phyloP scores from a whole-genome alignment of 345 rosid genomes.

The Lepidium sativum region DNA sequence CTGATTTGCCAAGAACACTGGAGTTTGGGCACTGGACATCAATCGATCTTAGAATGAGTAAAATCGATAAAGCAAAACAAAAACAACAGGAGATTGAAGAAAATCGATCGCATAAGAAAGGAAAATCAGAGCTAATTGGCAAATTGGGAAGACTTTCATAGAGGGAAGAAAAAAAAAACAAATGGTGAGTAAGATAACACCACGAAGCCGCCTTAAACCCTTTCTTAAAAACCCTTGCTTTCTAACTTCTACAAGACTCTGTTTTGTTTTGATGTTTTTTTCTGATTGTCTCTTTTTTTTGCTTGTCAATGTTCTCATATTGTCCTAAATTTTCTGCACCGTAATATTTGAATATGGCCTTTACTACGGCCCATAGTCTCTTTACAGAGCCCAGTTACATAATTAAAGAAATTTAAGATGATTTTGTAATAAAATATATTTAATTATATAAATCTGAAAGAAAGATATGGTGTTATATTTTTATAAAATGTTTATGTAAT shows the following conservation, averaged over 20 bases:
- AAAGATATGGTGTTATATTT: no score
- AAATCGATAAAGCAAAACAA: background rate
- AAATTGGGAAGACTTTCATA: background rate
- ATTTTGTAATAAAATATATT: no score
- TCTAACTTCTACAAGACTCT: background rate
- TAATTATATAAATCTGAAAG: no score
- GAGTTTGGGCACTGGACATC: conserved; percentile 51
- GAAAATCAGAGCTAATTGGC: background rate
- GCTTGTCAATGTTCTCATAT: background rate
- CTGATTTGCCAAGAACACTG: conserved; percentile 28
- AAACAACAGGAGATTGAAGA: background rate
- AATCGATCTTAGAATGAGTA: conserved; percentile 24
- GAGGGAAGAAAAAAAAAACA: background rate
- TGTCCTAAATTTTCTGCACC: background rate
- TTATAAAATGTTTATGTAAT: no score
- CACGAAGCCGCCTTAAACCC: conserved; percentile 33
- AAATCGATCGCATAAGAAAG: conserved; percentile 1
- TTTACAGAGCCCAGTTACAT: background rate
- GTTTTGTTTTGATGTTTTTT: background rate
- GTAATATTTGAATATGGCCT: background rate
- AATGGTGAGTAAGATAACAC: conserved; percentile 8
- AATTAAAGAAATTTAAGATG: no score
- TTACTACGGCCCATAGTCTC: background rate
- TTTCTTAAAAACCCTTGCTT: conserved; percentile 16
- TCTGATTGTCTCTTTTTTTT: no score